Percentiles rank a stretch among this genome's conserved stretches.
Conservation (phyloP, 495 filamentous ascomycete genomes). For the Aspergillus kassunensis region DNA sequence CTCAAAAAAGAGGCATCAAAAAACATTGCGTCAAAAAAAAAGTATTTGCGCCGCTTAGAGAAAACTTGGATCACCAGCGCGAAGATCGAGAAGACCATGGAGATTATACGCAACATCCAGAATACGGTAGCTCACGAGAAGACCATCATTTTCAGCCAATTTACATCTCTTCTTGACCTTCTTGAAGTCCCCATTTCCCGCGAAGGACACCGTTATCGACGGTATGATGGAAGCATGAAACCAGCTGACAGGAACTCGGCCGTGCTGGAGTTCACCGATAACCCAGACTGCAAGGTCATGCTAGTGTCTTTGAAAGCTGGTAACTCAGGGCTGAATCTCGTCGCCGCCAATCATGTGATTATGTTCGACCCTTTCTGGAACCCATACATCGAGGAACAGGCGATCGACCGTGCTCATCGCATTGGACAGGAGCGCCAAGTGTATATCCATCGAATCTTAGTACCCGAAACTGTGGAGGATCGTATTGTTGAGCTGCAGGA, state of each 20-base stretch:
- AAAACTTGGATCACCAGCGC: slow-evolving; percentile 69
- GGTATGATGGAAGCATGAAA: slow-evolving; percentile 87
- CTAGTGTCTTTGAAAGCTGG: slow-evolving; percentile 87
- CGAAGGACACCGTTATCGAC: slow-evolving; percentile 59
- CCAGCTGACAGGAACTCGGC: slow-evolving; percentile 63
- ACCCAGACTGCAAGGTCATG: slow-evolving; percentile 66
- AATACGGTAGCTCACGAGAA: slow-evolving; percentile 55
- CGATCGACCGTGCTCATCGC: slow-evolving; percentile 88
- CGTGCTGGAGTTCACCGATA: slow-evolving; percentile 68
- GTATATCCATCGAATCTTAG: slow-evolving; percentile 73
- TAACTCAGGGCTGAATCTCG: slow-evolving; percentile 87
- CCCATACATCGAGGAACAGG: slow-evolving; percentile 90
- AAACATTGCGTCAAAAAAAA: slow-evolving; percentile 58
- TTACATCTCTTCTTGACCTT: slow-evolving; percentile 87
- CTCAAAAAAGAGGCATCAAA: slow-evolving; percentile 61
- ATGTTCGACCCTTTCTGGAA: slow-evolving; percentile 98
- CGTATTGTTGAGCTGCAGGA: slow-evolving; percentile 84
- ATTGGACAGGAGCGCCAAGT: slow-evolving; percentile 78
- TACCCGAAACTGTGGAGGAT: slow-evolving; percentile 81
- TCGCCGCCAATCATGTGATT: slow-evolving; percentile 82
- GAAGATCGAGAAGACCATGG: slow-evolving; percentile 72
- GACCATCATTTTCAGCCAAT: slow-evolving; percentile 90
- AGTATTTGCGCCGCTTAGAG: slow-evolving; percentile 61
- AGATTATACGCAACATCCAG: slow-evolving; percentile 58
- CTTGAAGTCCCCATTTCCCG: slow-evolving; percentile 78